These are phyloP conservation scores for Phialophora chinensis DNA, from an alignment of 2,329 filamentous ascomycete species.

Conservation along the genomic window DNA sequence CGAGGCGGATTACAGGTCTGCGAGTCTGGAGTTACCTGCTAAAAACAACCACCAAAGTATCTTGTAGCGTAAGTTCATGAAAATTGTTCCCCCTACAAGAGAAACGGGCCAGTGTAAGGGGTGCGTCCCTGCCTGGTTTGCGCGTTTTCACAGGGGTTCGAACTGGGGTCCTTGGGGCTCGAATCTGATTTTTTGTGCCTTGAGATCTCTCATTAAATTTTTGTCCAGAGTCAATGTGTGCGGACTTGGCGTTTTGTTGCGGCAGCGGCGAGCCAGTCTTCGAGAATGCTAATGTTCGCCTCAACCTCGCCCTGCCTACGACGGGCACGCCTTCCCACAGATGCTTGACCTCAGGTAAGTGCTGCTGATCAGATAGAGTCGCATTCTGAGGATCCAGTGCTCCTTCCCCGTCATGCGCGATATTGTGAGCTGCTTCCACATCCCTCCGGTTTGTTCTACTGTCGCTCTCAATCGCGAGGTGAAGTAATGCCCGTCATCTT, in stretches of 20 bases:
- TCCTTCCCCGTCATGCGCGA: constrained; percentile 5
- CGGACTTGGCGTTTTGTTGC: not conserved
- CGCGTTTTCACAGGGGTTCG: not conserved
- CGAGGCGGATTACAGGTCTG: not conserved
- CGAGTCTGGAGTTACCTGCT: constrained; percentile 1
- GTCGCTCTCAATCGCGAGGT: constrained; percentile 6
- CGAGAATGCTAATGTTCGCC: not conserved
- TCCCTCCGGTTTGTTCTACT: constrained; percentile 17
- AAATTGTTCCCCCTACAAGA: not conserved
- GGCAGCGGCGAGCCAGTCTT: not conserved
- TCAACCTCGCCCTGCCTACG: not conserved
- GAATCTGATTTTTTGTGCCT: constrained; percentile 2
- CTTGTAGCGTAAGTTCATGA: not conserved
- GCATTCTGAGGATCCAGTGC: not conserved
- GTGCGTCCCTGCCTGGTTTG: not conserved
- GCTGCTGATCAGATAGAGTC: not conserved
- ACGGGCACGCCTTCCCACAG: not conserved
- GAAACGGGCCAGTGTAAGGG: not conserved
- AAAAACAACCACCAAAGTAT: constrained; percentile 1
- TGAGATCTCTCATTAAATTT: not conserved
- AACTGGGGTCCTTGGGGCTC: not conserved
- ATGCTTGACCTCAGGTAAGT: not conserved
- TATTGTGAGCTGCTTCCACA: constrained; percentile 13
- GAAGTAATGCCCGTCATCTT: not conserved
- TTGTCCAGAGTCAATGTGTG: not conserved